Percentiles rank a stretch among this genome's conserved stretches.
Evolutionary conservation across 2,329 filamentous ascomycete species (phyloP).

Genomic region (Cryphonectria nitschkei): DNA sequence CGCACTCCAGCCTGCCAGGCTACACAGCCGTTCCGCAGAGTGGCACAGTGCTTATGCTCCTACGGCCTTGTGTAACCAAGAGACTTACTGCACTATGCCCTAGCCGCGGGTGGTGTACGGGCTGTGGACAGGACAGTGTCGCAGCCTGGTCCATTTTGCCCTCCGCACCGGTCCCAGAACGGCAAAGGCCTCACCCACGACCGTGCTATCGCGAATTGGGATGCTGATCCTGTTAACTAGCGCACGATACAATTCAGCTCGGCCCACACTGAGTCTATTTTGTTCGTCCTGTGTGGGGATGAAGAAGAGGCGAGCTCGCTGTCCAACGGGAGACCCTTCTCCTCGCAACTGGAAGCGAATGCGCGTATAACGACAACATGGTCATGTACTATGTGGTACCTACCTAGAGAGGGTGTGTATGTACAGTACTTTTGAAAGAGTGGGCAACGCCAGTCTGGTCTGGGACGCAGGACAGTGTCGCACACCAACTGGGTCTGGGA

Average conservation of each 20-base stretch:
- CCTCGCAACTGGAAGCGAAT: neutral
- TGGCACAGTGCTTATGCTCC: neutral
- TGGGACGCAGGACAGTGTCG: neutral
- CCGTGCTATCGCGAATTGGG: neutral
- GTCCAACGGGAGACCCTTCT: neutral
- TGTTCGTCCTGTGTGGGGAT: neutral
- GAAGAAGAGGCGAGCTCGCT: neutral
- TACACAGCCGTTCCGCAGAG: slow-evolving; percentile 4
- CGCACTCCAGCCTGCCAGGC: neutral
- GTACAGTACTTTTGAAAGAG: slow-evolving; percentile 4
- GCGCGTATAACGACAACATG: neutral
- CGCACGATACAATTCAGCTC: neutral
- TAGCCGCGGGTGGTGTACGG: slow-evolving; percentile 5
- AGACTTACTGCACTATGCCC: neutral
- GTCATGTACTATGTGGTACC: neutral
- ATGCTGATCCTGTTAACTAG: neutral
- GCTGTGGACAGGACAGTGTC: neutral
- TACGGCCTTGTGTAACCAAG: neutral
- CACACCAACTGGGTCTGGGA: neutral
- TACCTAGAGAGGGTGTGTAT: neutral
- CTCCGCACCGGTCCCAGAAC: neutral
- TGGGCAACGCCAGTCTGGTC: neutral
- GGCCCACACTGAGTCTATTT: neutral
- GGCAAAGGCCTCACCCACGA: neutral
- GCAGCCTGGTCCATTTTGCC: neutral